Conservation (phyloP, 352 stramenopile species). For the Phytopythium cucurbitacearum region DNA sequence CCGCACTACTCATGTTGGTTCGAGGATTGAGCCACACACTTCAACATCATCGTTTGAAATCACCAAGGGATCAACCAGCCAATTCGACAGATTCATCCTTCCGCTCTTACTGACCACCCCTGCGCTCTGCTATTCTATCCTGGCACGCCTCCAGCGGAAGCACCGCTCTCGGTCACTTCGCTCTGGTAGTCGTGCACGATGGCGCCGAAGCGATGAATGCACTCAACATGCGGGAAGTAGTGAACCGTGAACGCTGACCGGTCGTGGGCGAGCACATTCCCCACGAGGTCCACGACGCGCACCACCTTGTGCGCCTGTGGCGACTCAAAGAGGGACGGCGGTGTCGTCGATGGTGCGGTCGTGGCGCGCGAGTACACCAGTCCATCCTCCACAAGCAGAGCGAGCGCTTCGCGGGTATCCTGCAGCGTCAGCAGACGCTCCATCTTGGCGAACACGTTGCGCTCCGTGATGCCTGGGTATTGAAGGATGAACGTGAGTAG, state of each 20-base stretch:
- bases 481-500: slow-evolving; percentile 52
- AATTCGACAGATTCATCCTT: no score
- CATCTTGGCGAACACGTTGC: slow-evolving; percentile 45
- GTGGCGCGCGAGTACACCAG: slow-evolving; percentile 58
- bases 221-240: slow-evolving; percentile 78
- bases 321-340: slow-evolving; percentile 28
- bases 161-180: slow-evolving; percentile 20
- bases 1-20: no score
- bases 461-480: slow-evolving; percentile 55
- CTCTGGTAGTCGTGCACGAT: slow-evolving; percentile 74
- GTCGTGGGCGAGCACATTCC: slow-evolving; percentile 44
- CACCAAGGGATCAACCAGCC: no score
- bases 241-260: slow-evolving; percentile 43
- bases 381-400: slow-evolving; percentile 64
- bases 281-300: slow-evolving; percentile 35
- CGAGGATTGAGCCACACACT: no score
- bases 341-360: slow-evolving; percentile 1
- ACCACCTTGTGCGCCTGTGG: slow-evolving; percentile 7
- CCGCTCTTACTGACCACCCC: no score
- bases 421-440: slow-evolving; percentile 63
- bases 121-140: no score
- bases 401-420: slow-evolving; percentile 66
- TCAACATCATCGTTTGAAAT: no score
- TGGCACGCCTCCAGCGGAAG: not conserved
- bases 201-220: slow-evolving; percentile 74